Percentiles rank a stretch among this genome's conserved stretches.
Evolutionary conservation across 108 stramenopile species (phyloP).

Genomic region (Mayamaea pseudoterrestris): DNA sequence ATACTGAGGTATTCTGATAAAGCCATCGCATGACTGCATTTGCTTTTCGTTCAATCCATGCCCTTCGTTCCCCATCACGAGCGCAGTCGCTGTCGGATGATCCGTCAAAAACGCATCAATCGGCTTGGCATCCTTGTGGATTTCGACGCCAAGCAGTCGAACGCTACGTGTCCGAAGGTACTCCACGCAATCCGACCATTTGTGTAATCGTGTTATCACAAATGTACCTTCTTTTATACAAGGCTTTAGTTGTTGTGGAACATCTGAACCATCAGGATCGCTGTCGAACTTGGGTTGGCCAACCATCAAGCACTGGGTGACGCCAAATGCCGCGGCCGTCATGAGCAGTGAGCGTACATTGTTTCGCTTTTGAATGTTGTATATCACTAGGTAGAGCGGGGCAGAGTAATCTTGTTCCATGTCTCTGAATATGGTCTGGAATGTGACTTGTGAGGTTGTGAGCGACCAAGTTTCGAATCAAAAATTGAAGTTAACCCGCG

Average conservation of each 20-base stretch:
- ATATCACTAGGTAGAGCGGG: constrained; percentile 51
- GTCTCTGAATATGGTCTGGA: no score
- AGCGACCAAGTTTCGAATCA: no score
- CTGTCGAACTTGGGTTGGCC: constrained; percentile 54
- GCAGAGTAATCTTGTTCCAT: no score
- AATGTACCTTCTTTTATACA: constrained; percentile 5
- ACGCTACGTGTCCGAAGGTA: constrained; percentile 25
- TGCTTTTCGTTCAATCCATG: constrained; percentile 60
- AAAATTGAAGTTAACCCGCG: no score
- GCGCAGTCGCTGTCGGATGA: constrained; percentile 26
- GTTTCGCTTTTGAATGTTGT: constrained; percentile 55
- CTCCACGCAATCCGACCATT: constrained; percentile 50
- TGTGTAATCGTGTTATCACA: constrained; percentile 30
- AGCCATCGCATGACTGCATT: constrained; percentile 52
- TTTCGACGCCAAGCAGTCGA: constrained; percentile 65
- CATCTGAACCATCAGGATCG: constrained; percentile 9
- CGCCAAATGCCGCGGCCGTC: constrained; percentile 59
- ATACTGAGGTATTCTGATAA: constrained; percentile 66
- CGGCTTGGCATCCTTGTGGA: constrained; percentile 31
- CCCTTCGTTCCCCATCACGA: constrained; percentile 84
- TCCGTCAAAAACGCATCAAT: constrained; percentile 23
- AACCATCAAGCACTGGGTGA: constrained; percentile 40
- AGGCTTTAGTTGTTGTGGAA: constrained; percentile 12
- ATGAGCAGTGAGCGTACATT: constrained; percentile 52
- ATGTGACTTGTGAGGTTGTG: no score